A percentile compares a stretch with the other conserved stretches of the same genome.
phyloP scores from a whole-genome alignment of 2,329 filamentous ascomycete species.

The Oidium heveae region DNA sequence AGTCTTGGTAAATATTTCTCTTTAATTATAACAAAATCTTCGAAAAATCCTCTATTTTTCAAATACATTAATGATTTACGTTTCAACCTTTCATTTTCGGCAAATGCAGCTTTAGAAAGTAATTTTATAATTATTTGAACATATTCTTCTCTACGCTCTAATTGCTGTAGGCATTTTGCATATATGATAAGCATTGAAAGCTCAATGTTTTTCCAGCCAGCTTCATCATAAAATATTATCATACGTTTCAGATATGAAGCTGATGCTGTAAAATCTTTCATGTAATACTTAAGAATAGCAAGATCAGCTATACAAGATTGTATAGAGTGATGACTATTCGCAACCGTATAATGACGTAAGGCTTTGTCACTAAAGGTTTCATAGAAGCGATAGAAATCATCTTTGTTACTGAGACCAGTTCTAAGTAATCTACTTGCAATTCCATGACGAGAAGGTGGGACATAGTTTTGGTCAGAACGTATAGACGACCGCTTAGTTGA shows the following conservation, averaged over 20 bases:
- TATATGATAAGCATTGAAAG: conserved; percentile 71
- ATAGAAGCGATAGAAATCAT: conserved; percentile 40
- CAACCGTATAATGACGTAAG: conserved; percentile 58
- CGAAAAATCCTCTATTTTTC: conserved; percentile 2
- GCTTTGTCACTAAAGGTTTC: conserved; percentile 65
- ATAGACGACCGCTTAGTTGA: background rate
- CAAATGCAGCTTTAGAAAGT: conserved; percentile 36
- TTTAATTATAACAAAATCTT: conserved; percentile 5
- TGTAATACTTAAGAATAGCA: conserved; percentile 56
- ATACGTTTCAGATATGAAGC: conserved; percentile 56
- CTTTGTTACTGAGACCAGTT: conserved; percentile 32
- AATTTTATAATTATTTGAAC: conserved; percentile 51
- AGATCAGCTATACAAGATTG: conserved; percentile 63
- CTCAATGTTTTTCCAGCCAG: conserved; percentile 57
- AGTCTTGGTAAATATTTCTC: conserved; percentile 13
- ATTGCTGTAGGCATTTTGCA: conserved; percentile 51
- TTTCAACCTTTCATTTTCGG: conserved; percentile 24
- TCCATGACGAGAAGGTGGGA: conserved; percentile 16
- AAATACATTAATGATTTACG: conserved; percentile 13
- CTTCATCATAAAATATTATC: conserved; percentile 53
- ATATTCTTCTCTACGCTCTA: conserved; percentile 56
- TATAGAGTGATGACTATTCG: conserved; percentile 52
- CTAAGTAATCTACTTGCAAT: conserved; percentile 31
- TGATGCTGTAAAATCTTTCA: conserved; percentile 48
- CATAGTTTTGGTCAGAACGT: background rate